Evolutionary conservation across 177 flowering plant genomes (phyloP).

Genomic region (Vitis hybrid): DNA sequence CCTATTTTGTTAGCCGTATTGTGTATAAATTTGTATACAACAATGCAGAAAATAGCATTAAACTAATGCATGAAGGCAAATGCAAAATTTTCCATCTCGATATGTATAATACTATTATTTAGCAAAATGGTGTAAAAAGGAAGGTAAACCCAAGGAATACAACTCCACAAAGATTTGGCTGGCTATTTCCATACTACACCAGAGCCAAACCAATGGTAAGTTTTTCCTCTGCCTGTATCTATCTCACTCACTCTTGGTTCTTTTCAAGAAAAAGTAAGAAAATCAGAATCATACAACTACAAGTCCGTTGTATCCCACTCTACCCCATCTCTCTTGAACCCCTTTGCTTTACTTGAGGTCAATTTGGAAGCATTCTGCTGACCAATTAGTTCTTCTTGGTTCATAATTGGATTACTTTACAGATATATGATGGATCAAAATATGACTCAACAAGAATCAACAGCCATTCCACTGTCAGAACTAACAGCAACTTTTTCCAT

Average conservation of each 20-base stretch:
- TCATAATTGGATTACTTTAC: background rate
- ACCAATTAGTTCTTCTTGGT: background rate
- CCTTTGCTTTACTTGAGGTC: background rate
- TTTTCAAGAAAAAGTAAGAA: background rate
- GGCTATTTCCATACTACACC: background rate
- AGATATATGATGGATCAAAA: background rate
- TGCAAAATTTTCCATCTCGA: too few species aligned
- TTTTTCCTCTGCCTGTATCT: background rate
- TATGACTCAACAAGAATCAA: constrained; percentile 15
- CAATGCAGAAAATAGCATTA: too few species aligned
- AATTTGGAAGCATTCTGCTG: background rate
- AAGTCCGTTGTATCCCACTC: background rate
- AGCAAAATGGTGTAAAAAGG: too few species aligned
- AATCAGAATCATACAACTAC: background rate
- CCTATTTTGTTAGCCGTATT: too few species aligned
- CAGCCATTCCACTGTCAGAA: constrained; percentile 17
- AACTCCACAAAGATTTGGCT: background rate
- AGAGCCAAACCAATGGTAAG: background rate
- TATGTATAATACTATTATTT: too few species aligned
- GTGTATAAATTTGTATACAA: too few species aligned
- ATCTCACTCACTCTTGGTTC: background rate
- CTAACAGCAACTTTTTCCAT: constrained; percentile 21
- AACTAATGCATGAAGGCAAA: too few species aligned
- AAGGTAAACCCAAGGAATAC: too few species aligned
- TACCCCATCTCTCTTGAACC: background rate